These are phyloP conservation scores for Hypoxylon sp. DNA, from an alignment of 2,329 filamentous ascomycete species.

Conservation along the genomic window DNA sequence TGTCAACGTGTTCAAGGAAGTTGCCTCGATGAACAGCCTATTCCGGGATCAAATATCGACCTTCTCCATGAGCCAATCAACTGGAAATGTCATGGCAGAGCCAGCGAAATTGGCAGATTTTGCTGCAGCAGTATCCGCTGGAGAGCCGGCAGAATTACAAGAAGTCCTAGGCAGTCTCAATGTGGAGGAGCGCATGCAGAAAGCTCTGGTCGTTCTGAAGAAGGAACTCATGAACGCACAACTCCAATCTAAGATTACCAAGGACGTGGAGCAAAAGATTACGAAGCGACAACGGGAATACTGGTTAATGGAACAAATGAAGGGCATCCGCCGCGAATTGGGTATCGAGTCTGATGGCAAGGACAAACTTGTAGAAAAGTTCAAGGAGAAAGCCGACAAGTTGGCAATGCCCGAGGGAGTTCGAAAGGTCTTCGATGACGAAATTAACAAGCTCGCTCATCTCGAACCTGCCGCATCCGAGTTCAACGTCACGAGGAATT, in stretches of 20 bases:
- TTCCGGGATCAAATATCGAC: slow-evolving; percentile 98
- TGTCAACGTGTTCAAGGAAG: slow-evolving; percentile 98
- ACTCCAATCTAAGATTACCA: slow-evolving; percentile 95
- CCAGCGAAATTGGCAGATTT: slow-evolving; percentile 97
- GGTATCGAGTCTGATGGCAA: slow-evolving; percentile 98
- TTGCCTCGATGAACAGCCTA: slow-evolving; percentile 91
- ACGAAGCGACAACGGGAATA: slow-evolving; percentile 98
- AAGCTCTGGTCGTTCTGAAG: slow-evolving; percentile 92
- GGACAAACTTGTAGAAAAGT: slow-evolving; percentile 97
- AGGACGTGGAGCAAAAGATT: slow-evolving; percentile 97
- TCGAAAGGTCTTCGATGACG: slow-evolving; percentile 97
- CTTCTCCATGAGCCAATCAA: slow-evolving; percentile 94
- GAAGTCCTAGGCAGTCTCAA: slow-evolving; percentile 91
- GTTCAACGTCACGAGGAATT: slow-evolving; percentile 98
- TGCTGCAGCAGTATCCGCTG: slow-evolving; percentile 94
- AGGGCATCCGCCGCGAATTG: slow-evolving; percentile 94
- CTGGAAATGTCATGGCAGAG: slow-evolving; percentile 94
- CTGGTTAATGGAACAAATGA: slow-evolving; percentile 99
- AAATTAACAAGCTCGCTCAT: slow-evolving; percentile 96
- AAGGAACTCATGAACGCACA: slow-evolving; percentile 99
- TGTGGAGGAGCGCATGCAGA: slow-evolving; percentile 91
- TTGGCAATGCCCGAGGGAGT: slow-evolving; percentile 97
- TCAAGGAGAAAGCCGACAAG: slow-evolving; percentile 94
- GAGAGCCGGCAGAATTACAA: slow-evolving; percentile 91
- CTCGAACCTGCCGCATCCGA: slow-evolving; percentile 96